These are phyloP conservation scores for Collybiopsis luxurians DNA, from an alignment of 768 basidiomycete genomes.

Conservation along the genomic window DNA sequence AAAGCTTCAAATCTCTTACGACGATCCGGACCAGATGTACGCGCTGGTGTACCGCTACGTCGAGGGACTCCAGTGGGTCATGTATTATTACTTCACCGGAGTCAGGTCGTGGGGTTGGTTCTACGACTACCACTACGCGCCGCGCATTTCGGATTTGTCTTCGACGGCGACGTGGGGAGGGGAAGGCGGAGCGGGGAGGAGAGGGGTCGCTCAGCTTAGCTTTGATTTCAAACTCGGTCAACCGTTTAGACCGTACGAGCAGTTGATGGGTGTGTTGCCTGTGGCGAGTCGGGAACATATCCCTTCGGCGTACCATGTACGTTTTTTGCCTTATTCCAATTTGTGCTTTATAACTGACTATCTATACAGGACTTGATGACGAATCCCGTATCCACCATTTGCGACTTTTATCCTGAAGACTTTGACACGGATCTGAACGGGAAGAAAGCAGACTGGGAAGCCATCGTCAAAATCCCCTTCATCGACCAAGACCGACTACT, in stretches of 20 bases:
- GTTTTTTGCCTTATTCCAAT: slow-evolving; percentile 13
- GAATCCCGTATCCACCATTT: slow-evolving; percentile 77
- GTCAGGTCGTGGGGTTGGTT: slow-evolving; percentile 99
- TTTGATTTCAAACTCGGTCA: slow-evolving; percentile 85
- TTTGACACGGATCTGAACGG: slow-evolving; percentile 96
- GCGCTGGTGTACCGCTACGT: slow-evolving; percentile 78
- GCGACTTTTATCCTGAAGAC: slow-evolving; percentile 91
- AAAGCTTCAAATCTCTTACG: slow-evolving; percentile 81
- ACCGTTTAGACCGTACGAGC: slow-evolving; percentile 92
- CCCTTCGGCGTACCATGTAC: slow-evolving; percentile 80
- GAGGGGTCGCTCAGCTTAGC: slow-evolving; percentile 67
- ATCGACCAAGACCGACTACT: slow-evolving; percentile 81
- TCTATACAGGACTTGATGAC: slow-evolving; percentile 80
- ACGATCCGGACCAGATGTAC: slow-evolving; percentile 64
- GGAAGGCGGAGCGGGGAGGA: slow-evolving; percentile 6
- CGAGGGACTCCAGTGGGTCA: slow-evolving; percentile 97
- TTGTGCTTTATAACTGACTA: neutral
- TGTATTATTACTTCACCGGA: slow-evolving; percentile 98
- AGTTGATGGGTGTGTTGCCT: slow-evolving; percentile 97
- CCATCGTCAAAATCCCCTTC: slow-evolving; percentile 97
- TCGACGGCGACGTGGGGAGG: neutral
- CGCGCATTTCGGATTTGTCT: slow-evolving; percentile 84
- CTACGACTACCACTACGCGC: slow-evolving; percentile 97
- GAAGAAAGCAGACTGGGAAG: slow-evolving; percentile 99
- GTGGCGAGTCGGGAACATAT: slow-evolving; percentile 87